Evolutionary conservation across 148 eudicot genomes (phyloP).

Genomic region (Camellia granthamiana): DNA sequence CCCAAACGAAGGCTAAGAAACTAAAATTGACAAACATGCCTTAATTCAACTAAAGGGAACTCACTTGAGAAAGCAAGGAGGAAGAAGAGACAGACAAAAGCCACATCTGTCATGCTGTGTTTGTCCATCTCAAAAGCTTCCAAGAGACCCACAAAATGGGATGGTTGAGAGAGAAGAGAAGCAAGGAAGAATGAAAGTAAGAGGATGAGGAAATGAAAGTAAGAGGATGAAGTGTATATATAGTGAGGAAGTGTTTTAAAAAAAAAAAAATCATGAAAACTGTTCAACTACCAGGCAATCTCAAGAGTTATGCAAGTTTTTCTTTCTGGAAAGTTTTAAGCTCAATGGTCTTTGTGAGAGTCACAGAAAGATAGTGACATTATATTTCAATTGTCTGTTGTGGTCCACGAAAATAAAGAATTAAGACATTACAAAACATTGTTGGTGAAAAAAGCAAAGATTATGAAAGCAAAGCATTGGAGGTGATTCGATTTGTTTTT

Average conservation of each 20-base stretch:
- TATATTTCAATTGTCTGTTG: not conserved
- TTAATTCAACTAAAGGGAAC: not conserved
- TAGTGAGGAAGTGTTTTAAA: not conserved
- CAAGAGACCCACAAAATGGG: not conserved
- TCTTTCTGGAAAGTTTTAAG: not conserved
- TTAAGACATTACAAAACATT: not conserved
- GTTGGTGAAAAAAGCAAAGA: not conserved
- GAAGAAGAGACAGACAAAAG: conserved; percentile 9
- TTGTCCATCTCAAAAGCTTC: conserved; percentile 3
- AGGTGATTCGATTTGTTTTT: not conserved
- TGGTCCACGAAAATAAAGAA: not conserved
- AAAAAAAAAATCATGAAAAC: not conserved
- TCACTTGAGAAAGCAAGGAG: conserved; percentile 25
- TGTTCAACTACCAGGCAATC: conserved; percentile 12
- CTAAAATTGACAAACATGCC: not conserved
- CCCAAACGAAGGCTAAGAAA: not conserved
- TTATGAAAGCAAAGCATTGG: not conserved
- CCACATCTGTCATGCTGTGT: not conserved
- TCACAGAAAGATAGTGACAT: not conserved
- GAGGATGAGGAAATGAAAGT: not conserved
- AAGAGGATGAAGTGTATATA: not conserved
- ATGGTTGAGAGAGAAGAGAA: not conserved
- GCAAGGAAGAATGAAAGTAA: not conserved
- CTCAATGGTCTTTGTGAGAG: conserved; percentile 9
- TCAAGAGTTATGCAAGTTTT: not conserved